Base-by-base conservation (phyloP, 805 yeast genomes). In the Candida loeiensis region DNA sequence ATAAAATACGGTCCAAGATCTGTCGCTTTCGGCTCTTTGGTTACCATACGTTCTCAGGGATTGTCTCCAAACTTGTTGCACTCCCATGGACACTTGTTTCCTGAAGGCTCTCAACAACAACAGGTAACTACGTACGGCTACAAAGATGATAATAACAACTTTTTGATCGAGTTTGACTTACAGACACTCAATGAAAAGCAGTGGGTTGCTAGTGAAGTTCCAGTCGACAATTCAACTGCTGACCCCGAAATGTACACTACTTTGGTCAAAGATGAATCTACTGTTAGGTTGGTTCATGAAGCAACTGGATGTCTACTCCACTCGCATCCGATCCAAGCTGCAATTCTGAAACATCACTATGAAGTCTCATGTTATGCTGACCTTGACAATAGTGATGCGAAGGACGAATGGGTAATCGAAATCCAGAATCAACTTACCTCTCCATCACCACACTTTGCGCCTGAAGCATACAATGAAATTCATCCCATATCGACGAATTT, bases 71-170 rank as follows among this genome's bases (percentile, higher is more conserved):
- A 84, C 39, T 72, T 87, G 47, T 66, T 93, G 46, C 99, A 93
- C 59, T 91, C 98, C 0, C 99, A 93, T 58, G 69, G 73, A 13
- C 95, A 85, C 58, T 61, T 74, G 9, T 93, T 82, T 58, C 99
- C 99, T 12, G 88, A 80, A 48, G 98, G 98, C 3, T 86, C 96
- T 2, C 74, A 76, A 46, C 98, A 93, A 64, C 97, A 90, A 61
- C 99, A 93, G 63, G 74, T 93, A 36, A 93, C 99, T 19, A 86
- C 93, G 5, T 93, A 93, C 60, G 86, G 90, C 14, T 88, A 80
- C 62, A 87, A 87, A 58, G 98, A 93, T 61, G 99, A 93, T 61
- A 98, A 93, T 58, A 93, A 93, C 56, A 98, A 93, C 62, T 81
- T 95, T 15, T 80, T 77, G 49, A 88, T 93, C 66, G 98, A 98